A percentile compares a stretch with the other conserved stretches of the same genome.
phyloP scores from a whole-genome alignment of 805 yeast species.

The Blastobotrys chiropterorum region DNA sequence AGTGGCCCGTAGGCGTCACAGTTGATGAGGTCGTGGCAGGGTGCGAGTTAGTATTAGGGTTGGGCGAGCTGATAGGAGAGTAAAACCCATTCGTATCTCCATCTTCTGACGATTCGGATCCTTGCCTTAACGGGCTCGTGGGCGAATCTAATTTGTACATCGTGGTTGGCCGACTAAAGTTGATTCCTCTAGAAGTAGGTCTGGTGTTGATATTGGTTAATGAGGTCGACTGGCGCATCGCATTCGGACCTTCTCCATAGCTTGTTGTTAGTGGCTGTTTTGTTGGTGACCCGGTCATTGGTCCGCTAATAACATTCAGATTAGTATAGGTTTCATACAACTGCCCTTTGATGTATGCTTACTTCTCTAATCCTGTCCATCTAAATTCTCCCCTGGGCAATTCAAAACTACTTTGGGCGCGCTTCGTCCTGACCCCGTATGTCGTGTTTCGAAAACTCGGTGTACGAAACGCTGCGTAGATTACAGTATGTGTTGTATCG shows the following conservation, averaged over 20 bases:
- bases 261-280: not conserved
- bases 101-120: not conserved
- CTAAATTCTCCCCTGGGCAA: not conserved
- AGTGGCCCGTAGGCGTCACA: not conserved
- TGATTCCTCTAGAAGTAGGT: constrained; percentile 8
- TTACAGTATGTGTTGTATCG: not conserved
- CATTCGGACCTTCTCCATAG: not conserved
- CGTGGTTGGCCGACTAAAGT: constrained; percentile 22
- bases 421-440: not conserved
- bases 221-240: not conserved
- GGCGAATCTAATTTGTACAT: constrained; percentile 15
- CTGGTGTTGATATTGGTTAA: not conserved
- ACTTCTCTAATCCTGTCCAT: not conserved
- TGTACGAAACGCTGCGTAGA: not conserved
- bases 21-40: not conserved
- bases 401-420: not conserved
- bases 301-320: not conserved
- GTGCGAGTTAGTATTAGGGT: not conserved
- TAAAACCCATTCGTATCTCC: not conserved
- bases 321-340: not conserved
- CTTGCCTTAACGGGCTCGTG: not conserved
- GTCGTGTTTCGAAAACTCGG: not conserved
- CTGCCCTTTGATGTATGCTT: no score
- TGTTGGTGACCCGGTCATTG: not conserved
- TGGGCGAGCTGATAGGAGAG: not conserved